These are phyloP conservation scores for Protomyces inouyei DNA, from an alignment of 1,139 yeast genomes.

Conservation along the genomic window DNA sequence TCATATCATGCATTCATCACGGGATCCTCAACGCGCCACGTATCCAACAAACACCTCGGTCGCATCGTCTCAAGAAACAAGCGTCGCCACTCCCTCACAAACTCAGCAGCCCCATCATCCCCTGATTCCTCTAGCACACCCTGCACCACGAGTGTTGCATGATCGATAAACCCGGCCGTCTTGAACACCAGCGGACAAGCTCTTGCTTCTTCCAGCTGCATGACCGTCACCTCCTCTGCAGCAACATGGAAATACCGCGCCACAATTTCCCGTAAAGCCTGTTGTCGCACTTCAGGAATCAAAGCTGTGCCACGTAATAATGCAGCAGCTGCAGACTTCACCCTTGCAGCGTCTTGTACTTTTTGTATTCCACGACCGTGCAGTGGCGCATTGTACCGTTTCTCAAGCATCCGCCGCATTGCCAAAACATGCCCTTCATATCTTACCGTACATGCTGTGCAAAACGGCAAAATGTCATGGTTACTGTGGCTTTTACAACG, in stretches of 20 bases:
- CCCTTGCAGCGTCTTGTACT: not conserved
- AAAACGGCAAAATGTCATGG: slow-evolving; percentile 13
- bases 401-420: not conserved
- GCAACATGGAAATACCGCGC: not conserved
- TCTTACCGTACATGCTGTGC: not conserved
- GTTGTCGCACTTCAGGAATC: not conserved
- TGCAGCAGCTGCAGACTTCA: slow-evolving; percentile 11
- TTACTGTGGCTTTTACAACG: slow-evolving; percentile 9
- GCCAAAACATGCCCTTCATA: slow-evolving; percentile 5
- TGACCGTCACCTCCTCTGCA: not conserved
- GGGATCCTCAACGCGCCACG: slow-evolving; percentile 11
- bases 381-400: slow-evolving; percentile 7
- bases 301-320: not conserved
- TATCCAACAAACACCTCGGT: not conserved
- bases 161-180: not conserved
- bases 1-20: not conserved
- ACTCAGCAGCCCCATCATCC: not conserved
- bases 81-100: slow-evolving; percentile 9
- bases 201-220: not conserved
- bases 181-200: not conserved
- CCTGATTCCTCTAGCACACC: not conserved
- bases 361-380: slow-evolving; percentile 6
- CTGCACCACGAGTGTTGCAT: slow-evolving; percentile 3
- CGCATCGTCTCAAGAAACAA: slow-evolving; percentile 5
- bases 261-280: not conserved